Conservation (phyloP, 139 green algal genomes). For the Ulvella scutata region DNA sequence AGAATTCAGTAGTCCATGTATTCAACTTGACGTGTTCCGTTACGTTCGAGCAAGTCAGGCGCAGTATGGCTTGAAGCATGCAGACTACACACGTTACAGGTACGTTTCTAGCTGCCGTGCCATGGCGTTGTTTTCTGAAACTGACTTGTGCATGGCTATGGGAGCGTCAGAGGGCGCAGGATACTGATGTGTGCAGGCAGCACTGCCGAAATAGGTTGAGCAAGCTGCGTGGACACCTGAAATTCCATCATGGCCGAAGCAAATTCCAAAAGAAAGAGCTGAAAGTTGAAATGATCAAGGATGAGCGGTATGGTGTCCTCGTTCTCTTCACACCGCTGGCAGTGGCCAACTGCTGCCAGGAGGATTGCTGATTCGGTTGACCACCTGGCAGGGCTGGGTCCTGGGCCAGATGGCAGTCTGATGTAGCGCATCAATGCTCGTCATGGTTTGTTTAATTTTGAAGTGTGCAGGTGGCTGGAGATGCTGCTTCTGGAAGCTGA, state of each 20-base stretch:
- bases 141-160: no score
- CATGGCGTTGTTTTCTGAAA: no score
- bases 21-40: background rate
- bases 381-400: no score
- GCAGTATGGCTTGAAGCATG: conserved; percentile 1
- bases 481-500: background rate
- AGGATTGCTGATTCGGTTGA: no score
- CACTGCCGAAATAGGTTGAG: background rate
- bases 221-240: background rate
- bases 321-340: no score
- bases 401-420: no score
- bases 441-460: no score
- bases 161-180: no score
- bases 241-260: background rate
- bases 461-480: background rate
- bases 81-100: background rate
- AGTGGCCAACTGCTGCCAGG: no score
- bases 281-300: background rate
- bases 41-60: background rate
- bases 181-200: background rate
- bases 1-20: no score
- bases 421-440: no score
- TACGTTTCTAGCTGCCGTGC: background rate
- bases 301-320: background rate
- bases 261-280: conserved; percentile 2